Conservation (phyloP, 306 rosid species). For the Cyamopsis tetragonoloba region DNA sequence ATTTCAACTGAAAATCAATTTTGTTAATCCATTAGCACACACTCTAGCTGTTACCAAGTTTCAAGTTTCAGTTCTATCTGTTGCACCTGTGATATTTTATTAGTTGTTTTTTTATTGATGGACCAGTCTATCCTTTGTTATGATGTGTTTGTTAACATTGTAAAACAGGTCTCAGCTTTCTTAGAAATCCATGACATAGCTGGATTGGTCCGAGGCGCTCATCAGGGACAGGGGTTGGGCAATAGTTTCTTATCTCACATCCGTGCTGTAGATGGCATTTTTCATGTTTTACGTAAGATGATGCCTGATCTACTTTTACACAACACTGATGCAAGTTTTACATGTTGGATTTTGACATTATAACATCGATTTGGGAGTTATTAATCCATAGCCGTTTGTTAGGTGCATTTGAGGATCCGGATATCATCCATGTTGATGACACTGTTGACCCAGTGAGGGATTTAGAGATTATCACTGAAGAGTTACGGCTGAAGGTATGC, state of each 20-base stretch:
- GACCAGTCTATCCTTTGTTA: not conserved
- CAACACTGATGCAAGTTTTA: not conserved
- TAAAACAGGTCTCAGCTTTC: constrained; percentile 77
- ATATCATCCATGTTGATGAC: constrained; percentile 94
- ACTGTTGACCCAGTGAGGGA: constrained; percentile 96
- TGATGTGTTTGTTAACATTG: constrained; percentile 8
- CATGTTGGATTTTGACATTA: not conserved
- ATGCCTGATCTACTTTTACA: constrained; percentile 5
- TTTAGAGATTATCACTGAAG: constrained; percentile 80
- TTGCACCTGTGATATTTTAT: not conserved
- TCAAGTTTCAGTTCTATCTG: not conserved
- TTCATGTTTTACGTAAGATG: constrained; percentile 95
- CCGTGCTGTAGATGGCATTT: constrained; percentile 98
- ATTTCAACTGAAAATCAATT: not conserved
- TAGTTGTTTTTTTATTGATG: constrained; percentile 12
- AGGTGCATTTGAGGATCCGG: constrained; percentile 99
- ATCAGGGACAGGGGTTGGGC: constrained; percentile 96
- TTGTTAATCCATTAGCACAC: not conserved
- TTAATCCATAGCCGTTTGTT: not conserved
- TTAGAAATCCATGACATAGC: constrained; percentile 96
- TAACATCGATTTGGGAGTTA: not conserved
- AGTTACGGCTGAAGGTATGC: constrained; percentile 79
- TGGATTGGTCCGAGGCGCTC: constrained; percentile 97
- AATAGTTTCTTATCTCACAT: constrained; percentile 96
- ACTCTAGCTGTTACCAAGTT: not conserved